Conservation (phyloP, 2,329 filamentous ascomycete genomes). For the Talaromyces pinophilus region DNA sequence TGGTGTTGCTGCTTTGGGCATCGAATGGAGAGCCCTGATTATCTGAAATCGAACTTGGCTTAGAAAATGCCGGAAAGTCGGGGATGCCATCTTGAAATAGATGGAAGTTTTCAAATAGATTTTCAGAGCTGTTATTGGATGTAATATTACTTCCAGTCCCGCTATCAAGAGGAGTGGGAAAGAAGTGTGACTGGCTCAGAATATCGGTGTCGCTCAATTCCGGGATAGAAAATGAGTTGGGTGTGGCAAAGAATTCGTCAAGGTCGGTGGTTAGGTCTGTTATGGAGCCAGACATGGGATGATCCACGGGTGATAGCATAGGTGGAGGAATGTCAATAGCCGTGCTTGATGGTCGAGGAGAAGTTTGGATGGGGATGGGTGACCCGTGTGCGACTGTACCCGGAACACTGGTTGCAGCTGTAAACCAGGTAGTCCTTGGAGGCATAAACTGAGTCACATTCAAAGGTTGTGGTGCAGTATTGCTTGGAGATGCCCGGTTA, state of each 20-base stretch:
- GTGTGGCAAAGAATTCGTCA: conserved; percentile 25
- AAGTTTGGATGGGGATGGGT: neutral
- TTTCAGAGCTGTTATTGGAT: neutral
- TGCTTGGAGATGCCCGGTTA: neutral
- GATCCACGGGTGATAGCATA: conserved; percentile 12
- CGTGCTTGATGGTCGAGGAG: neutral
- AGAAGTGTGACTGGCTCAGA: neutral
- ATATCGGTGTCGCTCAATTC: neutral
- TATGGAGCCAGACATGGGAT: neutral
- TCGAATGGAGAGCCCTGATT: neutral
- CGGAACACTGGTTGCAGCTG: neutral
- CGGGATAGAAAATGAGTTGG: conserved; percentile 23
- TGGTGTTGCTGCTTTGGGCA: neutral
- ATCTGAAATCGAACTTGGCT: neutral
- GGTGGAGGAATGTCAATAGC: neutral
- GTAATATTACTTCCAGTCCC: neutral
- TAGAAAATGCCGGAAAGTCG: neutral
- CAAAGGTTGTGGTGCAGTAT: neutral
- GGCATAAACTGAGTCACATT: conserved; percentile 3
- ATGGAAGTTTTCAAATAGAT: neutral
- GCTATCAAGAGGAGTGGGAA: neutral
- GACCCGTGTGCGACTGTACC: neutral
- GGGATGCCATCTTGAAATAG: neutral
- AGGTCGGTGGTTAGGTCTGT: conserved; percentile 21
- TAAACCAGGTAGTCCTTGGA: neutral